These are phyloP conservation scores for Xylaria cubensis DNA, from an alignment of 495 filamentous ascomycete genomes.

Conservation along the genomic window DNA sequence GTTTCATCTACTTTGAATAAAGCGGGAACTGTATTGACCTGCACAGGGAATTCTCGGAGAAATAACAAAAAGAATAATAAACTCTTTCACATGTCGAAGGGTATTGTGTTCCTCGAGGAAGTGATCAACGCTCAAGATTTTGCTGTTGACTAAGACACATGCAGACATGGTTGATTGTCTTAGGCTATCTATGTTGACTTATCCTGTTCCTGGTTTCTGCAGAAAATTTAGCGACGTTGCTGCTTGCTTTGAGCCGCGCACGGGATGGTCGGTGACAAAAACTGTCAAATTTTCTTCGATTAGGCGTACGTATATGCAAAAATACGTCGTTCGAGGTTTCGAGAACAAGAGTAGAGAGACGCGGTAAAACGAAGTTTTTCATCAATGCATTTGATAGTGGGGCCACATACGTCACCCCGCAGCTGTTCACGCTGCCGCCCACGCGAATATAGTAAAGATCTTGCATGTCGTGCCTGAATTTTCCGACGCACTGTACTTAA, in stretches of 20 bases:
- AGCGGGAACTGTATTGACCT: background rate
- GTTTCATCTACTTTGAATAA: background rate
- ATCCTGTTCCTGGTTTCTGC: background rate
- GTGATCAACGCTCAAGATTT: conserved; percentile 4
- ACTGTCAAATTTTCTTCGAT: background rate
- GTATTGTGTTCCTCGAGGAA: background rate
- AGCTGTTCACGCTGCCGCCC: conserved; percentile 15
- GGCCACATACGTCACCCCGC: conserved; percentile 16
- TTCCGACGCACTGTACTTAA: background rate
- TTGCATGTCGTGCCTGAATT: conserved; percentile 12
- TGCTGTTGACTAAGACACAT: background rate
- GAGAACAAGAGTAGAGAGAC: background rate
- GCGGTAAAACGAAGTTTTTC: background rate
- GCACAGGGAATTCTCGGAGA: background rate
- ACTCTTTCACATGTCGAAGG: conserved; percentile 11
- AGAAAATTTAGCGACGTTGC: background rate
- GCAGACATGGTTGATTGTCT: background rate
- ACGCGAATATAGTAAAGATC: conserved; percentile 21
- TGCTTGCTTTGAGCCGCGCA: background rate
- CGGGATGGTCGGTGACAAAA: background rate
- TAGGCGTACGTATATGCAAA: background rate
- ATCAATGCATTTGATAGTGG: background rate
- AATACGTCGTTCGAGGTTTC: background rate
- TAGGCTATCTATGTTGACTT: background rate
- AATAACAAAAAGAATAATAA: background rate